Evolutionary conservation across 2,329 filamentous ascomycete genomes (phyloP).

Genomic region (Calonectria hawksworthii): DNA sequence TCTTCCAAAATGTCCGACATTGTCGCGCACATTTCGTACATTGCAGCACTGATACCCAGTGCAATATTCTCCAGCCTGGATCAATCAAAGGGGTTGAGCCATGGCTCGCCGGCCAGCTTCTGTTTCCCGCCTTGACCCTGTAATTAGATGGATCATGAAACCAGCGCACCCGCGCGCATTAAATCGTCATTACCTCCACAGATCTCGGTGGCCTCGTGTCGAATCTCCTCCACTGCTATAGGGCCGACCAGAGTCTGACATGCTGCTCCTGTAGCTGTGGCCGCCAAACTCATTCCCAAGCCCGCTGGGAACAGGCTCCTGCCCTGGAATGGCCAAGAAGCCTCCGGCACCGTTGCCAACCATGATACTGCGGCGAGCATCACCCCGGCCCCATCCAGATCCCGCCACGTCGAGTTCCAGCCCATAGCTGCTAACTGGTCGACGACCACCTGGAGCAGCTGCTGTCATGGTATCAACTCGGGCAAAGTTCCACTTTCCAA

Average conservation of each 20-base stretch:
- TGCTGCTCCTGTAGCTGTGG: constrained; percentile 23
- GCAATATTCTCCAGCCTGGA: background rate
- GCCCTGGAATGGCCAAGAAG: constrained; percentile 66
- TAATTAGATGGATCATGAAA: background rate
- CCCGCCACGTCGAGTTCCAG: constrained; percentile 66
- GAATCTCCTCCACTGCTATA: constrained; percentile 58
- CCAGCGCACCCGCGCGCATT: background rate
- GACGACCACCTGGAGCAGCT: constrained; percentile 45
- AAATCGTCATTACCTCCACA: constrained; percentile 35
- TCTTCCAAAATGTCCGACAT: background rate
- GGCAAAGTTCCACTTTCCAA: constrained; percentile 71
- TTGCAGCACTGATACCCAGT: background rate
- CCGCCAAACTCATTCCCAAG: constrained; percentile 10
- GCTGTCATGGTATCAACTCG: constrained; percentile 56
- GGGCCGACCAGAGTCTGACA: constrained; percentile 47
- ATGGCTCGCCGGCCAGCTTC: background rate
- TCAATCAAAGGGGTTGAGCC: background rate
- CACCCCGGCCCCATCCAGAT: constrained; percentile 64
- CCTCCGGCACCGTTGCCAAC: constrained; percentile 65
- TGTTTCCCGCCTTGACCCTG: background rate
- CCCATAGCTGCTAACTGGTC: constrained; percentile 70
- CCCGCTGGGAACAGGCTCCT: background rate
- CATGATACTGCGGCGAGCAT: constrained; percentile 68
- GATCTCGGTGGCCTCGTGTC: constrained; percentile 38
- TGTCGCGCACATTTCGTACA: background rate